A percentile compares a stretch with the other conserved stretches of the same genome.
Conservation (phyloP, 805 yeast species). For the Candida coquimbonensis region DNA sequence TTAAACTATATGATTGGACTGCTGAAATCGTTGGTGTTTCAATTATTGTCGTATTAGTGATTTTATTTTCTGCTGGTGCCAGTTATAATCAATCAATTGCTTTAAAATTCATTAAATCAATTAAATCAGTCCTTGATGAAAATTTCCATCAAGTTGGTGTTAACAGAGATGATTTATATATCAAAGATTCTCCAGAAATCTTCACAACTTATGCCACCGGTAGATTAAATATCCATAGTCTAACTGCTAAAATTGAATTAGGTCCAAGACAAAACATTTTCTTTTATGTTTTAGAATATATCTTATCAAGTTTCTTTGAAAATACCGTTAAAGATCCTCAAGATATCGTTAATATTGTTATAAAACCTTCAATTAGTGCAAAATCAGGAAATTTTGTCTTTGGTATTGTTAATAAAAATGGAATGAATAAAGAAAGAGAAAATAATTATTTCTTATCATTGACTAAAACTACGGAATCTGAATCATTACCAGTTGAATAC, state of each 20-base stretch:
- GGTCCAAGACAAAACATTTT: slow-evolving; percentile 76
- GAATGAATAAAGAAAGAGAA: slow-evolving; percentile 71
- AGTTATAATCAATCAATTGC: slow-evolving; percentile 51
- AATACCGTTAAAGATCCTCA: slow-evolving; percentile 42
- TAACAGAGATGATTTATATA: slow-evolving; percentile 34
- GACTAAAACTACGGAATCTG: slow-evolving; percentile 73
- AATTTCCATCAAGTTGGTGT: slow-evolving; percentile 81
- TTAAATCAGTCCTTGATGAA: slow-evolving; percentile 45
- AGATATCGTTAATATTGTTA: slow-evolving; percentile 55
- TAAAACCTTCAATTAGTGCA: slow-evolving; percentile 41
- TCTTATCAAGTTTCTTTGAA: slow-evolving; percentile 52
- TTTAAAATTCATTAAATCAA: slow-evolving; percentile 41
- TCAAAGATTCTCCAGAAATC: slow-evolving; percentile 57
- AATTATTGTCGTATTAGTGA: slow-evolving; percentile 41
- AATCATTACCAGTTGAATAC: slow-evolving; percentile 61
- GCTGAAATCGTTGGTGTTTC: slow-evolving; percentile 56
- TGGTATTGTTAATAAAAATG: slow-evolving; percentile 78
- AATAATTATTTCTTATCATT: slow-evolving; percentile 76
- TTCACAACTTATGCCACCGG: slow-evolving; percentile 78
- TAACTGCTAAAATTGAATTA: slow-evolving; percentile 56
- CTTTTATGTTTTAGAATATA: slow-evolving; percentile 55
- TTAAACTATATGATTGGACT: slow-evolving; percentile 64
- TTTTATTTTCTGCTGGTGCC: slow-evolving; percentile 53
- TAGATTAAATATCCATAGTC: slow-evolving; percentile 63
- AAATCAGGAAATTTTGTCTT: slow-evolving; percentile 51